These are phyloP conservation scores for Ilyonectria destructans DNA, from an alignment of 2,329 filamentous ascomycete genomes.

Conservation along the genomic window DNA sequence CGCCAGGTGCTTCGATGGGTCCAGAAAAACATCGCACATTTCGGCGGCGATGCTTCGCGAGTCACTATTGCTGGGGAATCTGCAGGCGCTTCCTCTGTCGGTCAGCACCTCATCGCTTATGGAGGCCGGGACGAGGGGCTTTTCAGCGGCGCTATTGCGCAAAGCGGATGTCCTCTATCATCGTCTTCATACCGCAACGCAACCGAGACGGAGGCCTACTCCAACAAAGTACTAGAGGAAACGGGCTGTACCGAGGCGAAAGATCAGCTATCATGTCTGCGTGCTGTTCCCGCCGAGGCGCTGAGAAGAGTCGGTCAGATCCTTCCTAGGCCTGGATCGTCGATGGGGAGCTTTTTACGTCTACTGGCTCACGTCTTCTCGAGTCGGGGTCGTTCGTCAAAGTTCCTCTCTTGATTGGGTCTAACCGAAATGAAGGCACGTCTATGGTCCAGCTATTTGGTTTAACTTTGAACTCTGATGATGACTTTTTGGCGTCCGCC, in stretches of 20 bases:
- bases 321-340: conserved; percentile 48
- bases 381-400: conserved; percentile 50
- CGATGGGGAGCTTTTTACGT: conserved; percentile 36
- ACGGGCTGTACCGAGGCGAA: not conserved
- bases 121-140: conserved; percentile 62
- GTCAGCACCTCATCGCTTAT: conserved; percentile 64
- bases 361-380: conserved; percentile 39
- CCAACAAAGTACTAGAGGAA: not conserved
- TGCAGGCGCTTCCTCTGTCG: conserved; percentile 62
- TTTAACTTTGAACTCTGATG: conserved; percentile 41
- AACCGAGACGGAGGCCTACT: conserved; percentile 19
- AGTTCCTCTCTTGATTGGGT: conserved; percentile 52
- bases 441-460: conserved; percentile 42
- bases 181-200: not conserved
- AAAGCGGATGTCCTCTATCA: conserved; percentile 59
- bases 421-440: conserved; percentile 45
- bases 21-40: conserved; percentile 54
- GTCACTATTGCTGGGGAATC: conserved; percentile 54
- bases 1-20: conserved; percentile 57
- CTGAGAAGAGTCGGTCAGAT: not conserved
- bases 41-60: conserved; percentile 51
- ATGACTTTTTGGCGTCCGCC: conserved; percentile 38
- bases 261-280: not conserved
- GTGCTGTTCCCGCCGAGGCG: not conserved
- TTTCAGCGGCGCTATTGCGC: conserved; percentile 64